A percentile compares a stretch with the other conserved stretches of the same genome.
These are phyloP conservation scores for Zea luxurians DNA, from an alignment of 176 grass and related monocot species.

Conservation along the genomic window DNA sequence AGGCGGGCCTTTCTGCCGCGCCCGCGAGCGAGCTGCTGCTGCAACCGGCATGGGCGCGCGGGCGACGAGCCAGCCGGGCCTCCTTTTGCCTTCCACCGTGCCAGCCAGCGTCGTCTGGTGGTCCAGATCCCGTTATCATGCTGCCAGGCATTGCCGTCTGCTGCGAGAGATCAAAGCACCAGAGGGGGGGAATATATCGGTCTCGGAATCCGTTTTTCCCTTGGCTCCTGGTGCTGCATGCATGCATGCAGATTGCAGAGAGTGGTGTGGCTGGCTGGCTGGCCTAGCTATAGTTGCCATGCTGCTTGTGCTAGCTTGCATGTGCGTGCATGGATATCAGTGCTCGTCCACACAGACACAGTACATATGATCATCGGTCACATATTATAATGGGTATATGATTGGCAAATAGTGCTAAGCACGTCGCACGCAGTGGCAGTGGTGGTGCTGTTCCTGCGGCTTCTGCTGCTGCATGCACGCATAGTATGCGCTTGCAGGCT, in stretches of 20 bases:
- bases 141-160: constrained; percentile 33
- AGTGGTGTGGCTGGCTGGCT: background rate
- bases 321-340: constrained; percentile 15
- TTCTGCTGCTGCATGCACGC: background rate
- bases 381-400: constrained; percentile 46
- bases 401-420: constrained; percentile 42
- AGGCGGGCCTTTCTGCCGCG: background rate
- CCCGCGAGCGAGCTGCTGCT: background rate
- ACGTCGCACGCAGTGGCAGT: background rate
- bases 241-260: background rate
- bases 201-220: constrained; percentile 33
- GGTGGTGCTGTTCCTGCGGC: background rate
- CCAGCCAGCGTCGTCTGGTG: background rate
- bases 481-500: background rate
- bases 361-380: background rate
- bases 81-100: background rate
- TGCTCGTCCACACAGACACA: background rate
- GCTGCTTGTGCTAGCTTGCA: too few species aligned
- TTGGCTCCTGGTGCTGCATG: constrained; percentile 3
- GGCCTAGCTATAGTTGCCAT: background rate
- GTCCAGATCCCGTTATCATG: background rate
- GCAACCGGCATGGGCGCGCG: background rate
- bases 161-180: constrained; percentile 25
- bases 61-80: background rate
- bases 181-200: constrained; percentile 33